phyloP scores from a whole-genome alignment of 192 early-diverging fungal species.

The Linnemannia exigua region DNA sequence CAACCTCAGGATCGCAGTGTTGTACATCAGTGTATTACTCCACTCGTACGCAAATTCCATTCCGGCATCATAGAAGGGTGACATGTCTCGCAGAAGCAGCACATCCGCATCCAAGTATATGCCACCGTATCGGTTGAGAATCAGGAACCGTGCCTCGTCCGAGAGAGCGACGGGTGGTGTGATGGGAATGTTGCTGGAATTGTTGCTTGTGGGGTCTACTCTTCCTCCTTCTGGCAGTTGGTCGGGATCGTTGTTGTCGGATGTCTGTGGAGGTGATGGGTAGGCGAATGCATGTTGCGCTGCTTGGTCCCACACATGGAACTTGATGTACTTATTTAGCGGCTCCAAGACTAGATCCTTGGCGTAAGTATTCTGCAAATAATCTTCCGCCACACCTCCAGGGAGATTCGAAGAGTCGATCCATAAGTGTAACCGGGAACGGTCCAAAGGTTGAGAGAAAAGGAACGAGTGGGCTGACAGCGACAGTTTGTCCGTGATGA shows the following conservation, averaged over 20 bases:
- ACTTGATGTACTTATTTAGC: constrained; percentile 19
- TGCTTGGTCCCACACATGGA: constrained; percentile 43
- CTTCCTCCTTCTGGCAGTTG: background rate
- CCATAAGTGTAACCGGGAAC: constrained; percentile 44
- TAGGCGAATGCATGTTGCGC: constrained; percentile 19
- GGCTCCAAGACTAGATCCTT: constrained; percentile 19
- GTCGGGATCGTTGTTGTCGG: background rate
- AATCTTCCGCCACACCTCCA: constrained; percentile 37
- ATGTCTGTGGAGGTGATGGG: background rate
- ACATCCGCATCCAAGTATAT: constrained; percentile 59
- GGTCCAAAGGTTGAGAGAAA: constrained; percentile 52
- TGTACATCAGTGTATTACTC: constrained; percentile 49
- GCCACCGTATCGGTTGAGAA: constrained; percentile 52
- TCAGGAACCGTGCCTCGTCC: constrained; percentile 54
- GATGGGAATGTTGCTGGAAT: background rate
- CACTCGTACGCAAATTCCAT: constrained; percentile 57
- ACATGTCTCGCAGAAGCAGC: constrained; percentile 48
- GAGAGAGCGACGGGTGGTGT: constrained; percentile 36
- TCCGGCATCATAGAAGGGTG: constrained; percentile 43
- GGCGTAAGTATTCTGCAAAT: constrained; percentile 23
- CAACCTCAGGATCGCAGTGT: constrained; percentile 49
- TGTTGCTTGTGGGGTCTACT: background rate
- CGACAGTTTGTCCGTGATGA: constrained; percentile 47
- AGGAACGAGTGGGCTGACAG: constrained; percentile 42
- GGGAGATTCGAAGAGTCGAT: constrained; percentile 48